Base-by-base conservation (phyloP, 1,139 yeast genomes). In the Hyphopichia wangnamkhiaoensis region DNA sequence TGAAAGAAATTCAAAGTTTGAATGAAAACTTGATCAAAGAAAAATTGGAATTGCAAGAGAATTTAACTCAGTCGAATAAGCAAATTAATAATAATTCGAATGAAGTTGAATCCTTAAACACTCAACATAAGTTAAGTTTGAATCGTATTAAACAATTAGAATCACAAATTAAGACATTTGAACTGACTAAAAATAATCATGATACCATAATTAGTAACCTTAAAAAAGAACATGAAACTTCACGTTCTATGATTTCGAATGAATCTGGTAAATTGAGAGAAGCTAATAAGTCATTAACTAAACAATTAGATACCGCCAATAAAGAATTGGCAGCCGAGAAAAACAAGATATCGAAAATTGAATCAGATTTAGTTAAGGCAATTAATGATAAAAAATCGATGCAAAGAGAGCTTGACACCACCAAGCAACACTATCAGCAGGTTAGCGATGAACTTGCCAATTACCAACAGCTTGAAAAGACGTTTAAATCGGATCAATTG, bases 321-420 rank as follows among this genome's bases (percentile, higher is more conserved):
- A 48, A 54, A 41, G 65, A 71, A 13, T 32, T 37, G 43, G 61
- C 67, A 3, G 61, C 60, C 30, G 58, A 55, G 33, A 56, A 61
- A 27, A 65, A 67, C 41, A 59, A 67, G 10, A 51, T 58, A 9
- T 73, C 68, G 40, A 74, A 70, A 45, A 57, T 70, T 23, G 59
- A 62, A 14, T 67, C 68, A 41, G 65, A 63, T 17, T 53, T 68
- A 24, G 74, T 73, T 2, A 66, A 59, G 21, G 23, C 26, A 2
- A 13, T 10, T 15, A 24, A 33, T 12, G 31, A 35, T n/a, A 21
- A 21, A n/a, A 21, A 15, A n/a, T 20, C 25, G 5, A 18, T 12
- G 7, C n/a, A 13, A 37, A 36, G 26, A 38, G 53, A 52, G 16
- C 53, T 53, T 30, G 32, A 29, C 7, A 20, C 33, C 9, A 28